phyloP scores from a whole-genome alignment of 371 early-diverging fungal genomes.

The Mucor circinelloides region DNA sequence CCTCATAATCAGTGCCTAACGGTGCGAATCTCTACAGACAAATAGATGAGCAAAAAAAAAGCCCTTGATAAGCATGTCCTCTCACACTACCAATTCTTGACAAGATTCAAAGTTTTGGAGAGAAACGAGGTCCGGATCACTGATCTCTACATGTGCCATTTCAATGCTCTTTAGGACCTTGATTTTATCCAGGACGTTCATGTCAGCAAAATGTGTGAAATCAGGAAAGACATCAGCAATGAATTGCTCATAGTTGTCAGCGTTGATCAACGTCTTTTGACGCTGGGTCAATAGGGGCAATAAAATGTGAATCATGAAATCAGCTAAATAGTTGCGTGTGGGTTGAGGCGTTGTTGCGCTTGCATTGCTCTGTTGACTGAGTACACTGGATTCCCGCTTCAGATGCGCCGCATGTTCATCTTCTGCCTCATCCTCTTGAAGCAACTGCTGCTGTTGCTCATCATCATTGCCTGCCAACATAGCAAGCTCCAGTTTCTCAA shows the following conservation, averaged over 20 bases:
- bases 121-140: not conserved
- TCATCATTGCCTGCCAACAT: not conserved
- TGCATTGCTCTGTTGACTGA: not conserved
- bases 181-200: conserved; percentile 14
- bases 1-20: conserved; percentile 22
- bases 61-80: not conserved
- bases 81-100: conserved; percentile 8
- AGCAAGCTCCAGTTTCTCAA: conserved; percentile 19
- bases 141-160: conserved; percentile 6
- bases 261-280: not conserved
- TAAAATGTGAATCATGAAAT: not conserved
- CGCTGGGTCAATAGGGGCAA: conserved; percentile 3
- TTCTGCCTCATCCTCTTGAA: not conserved
- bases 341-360: not conserved
- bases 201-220: not conserved
- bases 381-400: not conserved
- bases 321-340: not conserved
- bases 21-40: conserved; percentile 16
- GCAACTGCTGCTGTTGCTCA: not conserved
- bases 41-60: not conserved
- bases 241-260: conserved; percentile 6
- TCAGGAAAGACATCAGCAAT: conserved; percentile 11
- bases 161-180: conserved; percentile 16
- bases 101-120: not conserved
- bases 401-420: not conserved